Evolutionary conservation across 805 yeast genomes (phyloP).

Genomic region (Vanderwaltozyma verrucispora): DNA sequence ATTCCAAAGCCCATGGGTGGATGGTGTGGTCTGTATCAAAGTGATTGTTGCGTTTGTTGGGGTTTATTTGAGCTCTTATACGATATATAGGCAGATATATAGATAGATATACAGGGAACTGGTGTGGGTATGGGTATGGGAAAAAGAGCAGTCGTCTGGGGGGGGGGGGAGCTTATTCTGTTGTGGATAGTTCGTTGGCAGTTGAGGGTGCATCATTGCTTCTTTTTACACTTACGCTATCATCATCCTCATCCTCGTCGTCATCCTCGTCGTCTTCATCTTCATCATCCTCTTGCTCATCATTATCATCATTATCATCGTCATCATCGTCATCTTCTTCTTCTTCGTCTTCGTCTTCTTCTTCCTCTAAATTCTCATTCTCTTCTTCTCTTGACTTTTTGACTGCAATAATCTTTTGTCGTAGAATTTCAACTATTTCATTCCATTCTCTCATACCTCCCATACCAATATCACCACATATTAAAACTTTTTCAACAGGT

Average conservation of each 20-base stretch:
- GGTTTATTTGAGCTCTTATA: too few species aligned
- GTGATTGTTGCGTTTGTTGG: too few species aligned
- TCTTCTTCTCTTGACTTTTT: slow-evolving; percentile 26
- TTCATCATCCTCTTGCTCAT: slow-evolving; percentile 7
- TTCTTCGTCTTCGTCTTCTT: slow-evolving; percentile 33
- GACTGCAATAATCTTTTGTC: slow-evolving; percentile 28
- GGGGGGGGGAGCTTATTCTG: too few species aligned
- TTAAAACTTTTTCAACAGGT: slow-evolving; percentile 73
- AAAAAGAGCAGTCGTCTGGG: too few species aligned
- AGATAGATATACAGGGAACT: too few species aligned
- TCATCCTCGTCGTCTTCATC: slow-evolving; percentile 8
- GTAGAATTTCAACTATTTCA: slow-evolving; percentile 58
- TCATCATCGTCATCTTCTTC: slow-evolving; percentile 33
- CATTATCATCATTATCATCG: slow-evolving; percentile 19
- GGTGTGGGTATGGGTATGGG: too few species aligned
- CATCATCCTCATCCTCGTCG: slow-evolving; percentile 1
- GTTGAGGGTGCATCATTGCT: too few species aligned
- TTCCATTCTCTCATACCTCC: slow-evolving; percentile 89
- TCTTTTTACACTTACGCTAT: neutral
- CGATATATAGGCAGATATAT: too few species aligned
- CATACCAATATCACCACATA: slow-evolving; percentile 82
- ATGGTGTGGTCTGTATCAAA: too few species aligned
- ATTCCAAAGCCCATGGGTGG: too few species aligned
- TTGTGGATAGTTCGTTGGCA: neutral
- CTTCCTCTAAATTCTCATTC: slow-evolving; percentile 31